Base-by-base conservation (phyloP, 257 asterid genomes). In the Catharanthus roseus region DNA sequence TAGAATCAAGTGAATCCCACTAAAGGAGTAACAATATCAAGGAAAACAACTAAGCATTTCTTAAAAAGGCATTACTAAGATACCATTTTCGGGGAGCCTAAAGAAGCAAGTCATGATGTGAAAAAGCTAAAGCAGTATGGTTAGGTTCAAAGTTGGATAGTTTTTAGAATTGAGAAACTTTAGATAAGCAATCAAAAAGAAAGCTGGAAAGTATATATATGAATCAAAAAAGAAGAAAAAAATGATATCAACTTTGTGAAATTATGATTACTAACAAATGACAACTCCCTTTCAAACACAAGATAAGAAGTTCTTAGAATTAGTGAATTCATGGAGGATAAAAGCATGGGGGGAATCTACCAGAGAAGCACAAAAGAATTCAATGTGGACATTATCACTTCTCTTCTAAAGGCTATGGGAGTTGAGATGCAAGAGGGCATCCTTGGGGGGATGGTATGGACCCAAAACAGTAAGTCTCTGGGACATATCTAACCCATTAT, bases 201-300 rank as follows among this genome's bases (percentile, higher is more conserved):
- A 31, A 58, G 75, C 68, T 71, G 75, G 64, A 57, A 44, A 60
- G 69, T n/a, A 63, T 55, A 41, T 26, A 41, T 26, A 60, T 72
- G 41, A 24, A 47, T 62, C 5, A 42, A 42, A 72, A 45, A 55
- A 44, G 24, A n/a, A 61, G 9, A 21, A 45, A n/a, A 44, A n/a
- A 60, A 66, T n/a, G 12, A 11, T 33, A 19, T 41, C 11, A 49
- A 67, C 19, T 73, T 73, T 73, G 45, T 13, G 53, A 44, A 31
- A 65, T n/a, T 38, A 65, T 65, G 47, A 53, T 65, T 65, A 19
- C 56, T 6, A 26, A 6, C 23, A 34, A 18, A 53, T 65, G 28
- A 38, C 23, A 45, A 12, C 65, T 64, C 49, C 67, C 36, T 73
- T 73, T 73, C 75, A 63, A 57, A 18, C 42, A 58, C 73, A 28